A percentile compares a stretch with the other conserved stretches of the same genome.
These are phyloP conservation scores for Mycena latifolia DNA, from an alignment of 768 basidiomycete species.

Conservation along the genomic window DNA sequence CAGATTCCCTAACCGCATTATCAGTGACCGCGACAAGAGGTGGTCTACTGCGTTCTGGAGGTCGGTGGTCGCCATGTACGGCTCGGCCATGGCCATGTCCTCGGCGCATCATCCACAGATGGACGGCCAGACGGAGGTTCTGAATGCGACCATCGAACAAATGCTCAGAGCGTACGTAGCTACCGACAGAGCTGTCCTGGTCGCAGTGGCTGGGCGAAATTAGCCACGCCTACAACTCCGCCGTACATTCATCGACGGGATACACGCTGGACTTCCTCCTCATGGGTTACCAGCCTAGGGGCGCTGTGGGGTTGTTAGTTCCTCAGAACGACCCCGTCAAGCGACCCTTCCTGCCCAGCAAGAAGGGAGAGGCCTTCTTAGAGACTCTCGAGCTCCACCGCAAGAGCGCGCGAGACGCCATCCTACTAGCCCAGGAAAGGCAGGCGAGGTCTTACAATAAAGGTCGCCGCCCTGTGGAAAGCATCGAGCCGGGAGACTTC, in stretches of 20 bases:
- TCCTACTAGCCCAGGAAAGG: not conserved
- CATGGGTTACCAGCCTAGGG: conserved; percentile 41
- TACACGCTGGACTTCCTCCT: conserved; percentile 44
- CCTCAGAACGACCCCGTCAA: not conserved
- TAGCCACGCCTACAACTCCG: conserved; percentile 46
- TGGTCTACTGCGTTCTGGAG: conserved; percentile 37
- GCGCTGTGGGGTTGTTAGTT: conserved; percentile 7
- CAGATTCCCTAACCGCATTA: not conserved
- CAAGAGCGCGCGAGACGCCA: not conserved
- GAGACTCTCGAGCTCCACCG: not conserved
- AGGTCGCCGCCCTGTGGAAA: not conserved
- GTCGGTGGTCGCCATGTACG: not conserved
- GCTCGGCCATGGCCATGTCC: conserved; percentile 26
- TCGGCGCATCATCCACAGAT: conserved; percentile 53
- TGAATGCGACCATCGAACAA: conserved; percentile 45
- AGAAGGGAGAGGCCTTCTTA: conserved; percentile 17
- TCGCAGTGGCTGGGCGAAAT: conserved; percentile 38
- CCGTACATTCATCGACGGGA: conserved; percentile 39
- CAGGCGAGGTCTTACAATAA: not conserved
- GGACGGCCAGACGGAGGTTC: conserved; percentile 49
- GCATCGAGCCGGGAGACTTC: too few relatives aligned
- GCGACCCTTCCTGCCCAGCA: conserved; percentile 19
- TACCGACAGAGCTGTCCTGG: conserved; percentile 41
- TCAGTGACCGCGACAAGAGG: conserved; percentile 22
- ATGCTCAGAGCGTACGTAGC: conserved; percentile 45